A percentile compares a stretch with the other conserved stretches of the same genome.
Conservation (phyloP, 306 rosid species). For the Abrus precatorius region DNA sequence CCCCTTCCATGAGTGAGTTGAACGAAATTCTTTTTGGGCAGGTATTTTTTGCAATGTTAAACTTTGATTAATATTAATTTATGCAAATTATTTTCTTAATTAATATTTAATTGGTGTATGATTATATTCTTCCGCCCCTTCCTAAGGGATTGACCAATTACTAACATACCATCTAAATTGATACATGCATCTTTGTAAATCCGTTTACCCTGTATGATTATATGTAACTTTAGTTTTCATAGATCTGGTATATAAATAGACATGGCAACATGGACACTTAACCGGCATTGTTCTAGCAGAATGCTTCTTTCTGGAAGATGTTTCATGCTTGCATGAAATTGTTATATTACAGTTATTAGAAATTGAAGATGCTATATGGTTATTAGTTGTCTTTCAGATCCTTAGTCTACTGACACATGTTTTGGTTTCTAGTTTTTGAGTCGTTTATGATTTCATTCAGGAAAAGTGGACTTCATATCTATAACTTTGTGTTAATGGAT, state of each 20-base stretch:
- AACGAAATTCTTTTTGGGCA: constrained; percentile 96
- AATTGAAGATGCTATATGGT: not conserved
- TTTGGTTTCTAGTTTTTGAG: constrained; percentile 25
- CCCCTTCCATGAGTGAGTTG: constrained; percentile 98
- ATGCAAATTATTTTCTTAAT: constrained; percentile 18
- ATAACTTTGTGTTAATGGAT: not conserved
- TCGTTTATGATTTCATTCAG: constrained; percentile 27
- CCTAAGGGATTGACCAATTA: constrained; percentile 19
- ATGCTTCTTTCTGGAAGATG: constrained; percentile 25
- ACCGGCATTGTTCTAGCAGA: constrained; percentile 28
- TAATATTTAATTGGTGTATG: constrained; percentile 33
- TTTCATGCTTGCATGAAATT: constrained; percentile 39
- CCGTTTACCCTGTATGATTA: not conserved
- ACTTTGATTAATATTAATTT: constrained; percentile 18
- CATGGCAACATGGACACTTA: constrained; percentile 10
- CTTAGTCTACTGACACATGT: not conserved
- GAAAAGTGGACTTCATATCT: constrained; percentile 18
- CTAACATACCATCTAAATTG: constrained; percentile 7
- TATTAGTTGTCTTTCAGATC: constrained; percentile 28
- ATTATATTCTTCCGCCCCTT: constrained; percentile 31
- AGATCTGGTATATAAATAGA: constrained; percentile 14
- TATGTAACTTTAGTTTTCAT: not conserved
- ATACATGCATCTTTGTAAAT: constrained; percentile 38
- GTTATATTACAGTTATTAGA: not conserved
- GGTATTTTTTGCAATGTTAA: constrained; percentile 60